Base-by-base conservation (phyloP, 2,329 filamentous ascomycete genomes). In the Aspergillus sp. region DNA sequence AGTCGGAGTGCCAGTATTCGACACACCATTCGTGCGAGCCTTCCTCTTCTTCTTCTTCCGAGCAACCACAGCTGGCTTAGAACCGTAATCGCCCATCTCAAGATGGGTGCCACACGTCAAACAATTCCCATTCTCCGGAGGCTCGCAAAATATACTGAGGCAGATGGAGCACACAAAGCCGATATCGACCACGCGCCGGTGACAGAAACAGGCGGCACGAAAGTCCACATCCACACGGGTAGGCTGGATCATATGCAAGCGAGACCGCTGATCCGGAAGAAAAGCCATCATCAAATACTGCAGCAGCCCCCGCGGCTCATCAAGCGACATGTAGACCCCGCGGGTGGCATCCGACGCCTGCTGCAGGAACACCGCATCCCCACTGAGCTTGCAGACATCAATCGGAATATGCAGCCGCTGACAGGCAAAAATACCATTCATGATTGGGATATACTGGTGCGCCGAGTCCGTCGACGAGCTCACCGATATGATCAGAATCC, bases 391-490 rank as follows among this genome's bases (percentile, higher is more conserved):
- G 39, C 93, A 74, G 20, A 94, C 89, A 58, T 98, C 91, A 49
- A 98, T 86, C 15, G 88, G 84, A 42, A 98, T 86, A 47, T 77
- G 76, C 34, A 86, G 74, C 43, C 89, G 80, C 51, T 93, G 84
- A 37, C 89, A 91, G 2, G 91, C 91, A 61, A 98, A 98, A 40
- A 96, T 93, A 49, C 82, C 77, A 64, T 98, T 98, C 91, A 98
- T 98, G 46, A 93, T 91, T 1, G 89, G 82, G 35, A 98, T 98
- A 65, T 98, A 98, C 60, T 96, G 79, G 40, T 75, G 82, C 4
- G 86, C 78, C 0, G 93, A 75, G 49, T 89, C 83, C 52, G 86
- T 86, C 24, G 86, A 93, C 10, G 86, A 86, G 29, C 85, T 93
- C 4, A 95, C 86, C 29, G 84, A 93, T 33, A 98, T 59, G 42